Evolutionary conservation across 164 flowering plant species (phyloP), one percentile per base, ranked within the genome.

Genomic region (Saururus chinensis): DNA sequence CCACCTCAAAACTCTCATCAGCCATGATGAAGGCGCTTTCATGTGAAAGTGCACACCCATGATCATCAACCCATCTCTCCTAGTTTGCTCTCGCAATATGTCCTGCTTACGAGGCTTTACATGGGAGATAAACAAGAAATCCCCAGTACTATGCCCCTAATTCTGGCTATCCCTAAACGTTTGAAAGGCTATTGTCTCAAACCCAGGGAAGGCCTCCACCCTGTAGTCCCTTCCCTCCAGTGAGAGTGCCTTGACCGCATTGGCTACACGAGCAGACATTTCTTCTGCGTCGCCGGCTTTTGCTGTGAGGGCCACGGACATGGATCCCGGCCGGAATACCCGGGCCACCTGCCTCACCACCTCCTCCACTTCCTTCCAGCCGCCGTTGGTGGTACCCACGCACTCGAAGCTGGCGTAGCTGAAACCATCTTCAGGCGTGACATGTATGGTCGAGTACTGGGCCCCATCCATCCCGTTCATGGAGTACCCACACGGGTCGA

Each of bases 401-500:
- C 84, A 84, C 71, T 93, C 98, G 67, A 74, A 93, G 69, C 98
- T 93, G 0, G 97, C 96, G 67, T 93, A 93, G 66, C 98, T 93
- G 71, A 53, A 88, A 4, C 98, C 98, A 25, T 90, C 96, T 52
- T 93, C 98, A 0, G 98, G 98, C 5, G 98, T 93, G n/a, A 93
- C 96, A 62, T 93, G 98, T 22, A 93, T 82, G 0, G 98, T 93
- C 9, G 95, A 88, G 70, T 86, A 87, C 3, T 82, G 82, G 41
- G 69, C 70, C 5, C 81, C 85, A 37, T 84, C 81, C 4, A 90
- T 64, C 11, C 92, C 87, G 60, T 93, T 93, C 98, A 90, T 93
- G 3, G 98, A 93, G 72, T 93, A 93, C 1, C 98, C 98, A 67
- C 98, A 93, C 0, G 98, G 97, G 61, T 93, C 98, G 71, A 93